A percentile compares a stretch with the other conserved stretches of the same genome.
These are phyloP conservation scores for Didymella pinodella DNA, from an alignment of 2,329 filamentous ascomycete genomes.

Conservation along the genomic window DNA sequence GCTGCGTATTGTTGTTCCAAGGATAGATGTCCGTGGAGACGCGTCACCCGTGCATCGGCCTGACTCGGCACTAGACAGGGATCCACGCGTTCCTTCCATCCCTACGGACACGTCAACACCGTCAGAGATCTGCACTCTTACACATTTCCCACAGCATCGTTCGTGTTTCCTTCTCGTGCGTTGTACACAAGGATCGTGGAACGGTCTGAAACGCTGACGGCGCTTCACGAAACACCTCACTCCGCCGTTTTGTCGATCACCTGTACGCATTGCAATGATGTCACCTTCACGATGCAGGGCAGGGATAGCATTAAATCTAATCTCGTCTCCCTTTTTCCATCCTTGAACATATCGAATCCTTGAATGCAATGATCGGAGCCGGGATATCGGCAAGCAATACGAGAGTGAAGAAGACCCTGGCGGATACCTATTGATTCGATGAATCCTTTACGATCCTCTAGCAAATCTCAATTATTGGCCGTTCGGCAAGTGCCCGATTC, in stretches of 20 bases:
- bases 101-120: constrained; percentile 21
- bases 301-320: constrained; percentile 14
- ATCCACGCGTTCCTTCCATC: constrained; percentile 1
- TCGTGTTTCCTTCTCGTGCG: constrained; percentile 1
- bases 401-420: background rate
- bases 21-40: background rate
- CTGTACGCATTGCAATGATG: constrained; percentile 15
- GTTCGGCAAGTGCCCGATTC: constrained; percentile 14
- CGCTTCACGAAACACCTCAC: constrained; percentile 8
- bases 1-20: constrained; percentile 2
- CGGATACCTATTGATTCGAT: constrained; percentile 18
- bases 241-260: constrained; percentile 15
- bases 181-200: constrained; percentile 3
- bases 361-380: constrained; percentile 13
- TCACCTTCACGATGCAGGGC: constrained; percentile 4
- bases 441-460: constrained; percentile 5
- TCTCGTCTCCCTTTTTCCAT: constrained; percentile 7
- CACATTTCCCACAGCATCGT: constrained; percentile 2
- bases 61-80: constrained; percentile 18
- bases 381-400: constrained; percentile 15
- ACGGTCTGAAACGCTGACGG: constrained; percentile 5
- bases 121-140: constrained; percentile 18
- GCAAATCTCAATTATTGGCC: background rate
- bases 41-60: background rate
- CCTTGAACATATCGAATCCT: constrained; percentile 8